Conservation (phyloP, 768 basidiomycete genomes). For the Boletus reticuloceps region DNA sequence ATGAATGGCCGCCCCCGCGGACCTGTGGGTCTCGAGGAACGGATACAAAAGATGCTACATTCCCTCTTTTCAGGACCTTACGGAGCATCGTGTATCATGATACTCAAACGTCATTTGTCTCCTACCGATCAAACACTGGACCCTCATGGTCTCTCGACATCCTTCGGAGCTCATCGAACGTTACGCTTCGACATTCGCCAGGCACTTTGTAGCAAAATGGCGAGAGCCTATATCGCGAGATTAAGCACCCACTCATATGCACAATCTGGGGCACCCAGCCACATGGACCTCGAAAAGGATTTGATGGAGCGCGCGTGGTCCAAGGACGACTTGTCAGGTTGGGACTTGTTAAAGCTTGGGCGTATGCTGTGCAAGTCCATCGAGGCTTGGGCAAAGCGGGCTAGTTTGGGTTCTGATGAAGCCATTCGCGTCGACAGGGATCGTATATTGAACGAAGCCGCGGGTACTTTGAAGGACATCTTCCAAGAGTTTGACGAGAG, state of each 20-base stretch:
- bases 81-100: slow-evolving; percentile 59
- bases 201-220: slow-evolving; percentile 58
- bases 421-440: slow-evolving; percentile 41
- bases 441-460: slow-evolving; percentile 64
- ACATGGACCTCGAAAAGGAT: slow-evolving; percentile 58
- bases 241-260: slow-evolving; percentile 52
- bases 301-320: slow-evolving; percentile 75
- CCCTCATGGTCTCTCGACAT: slow-evolving; percentile 35
- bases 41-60: slow-evolving; percentile 54
- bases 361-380: slow-evolving; percentile 52
- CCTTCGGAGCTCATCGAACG: slow-evolving; percentile 60
- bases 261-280: slow-evolving; percentile 56
- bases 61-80: slow-evolving; percentile 64
- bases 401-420: slow-evolving; percentile 27
- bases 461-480: slow-evolving; percentile 67
- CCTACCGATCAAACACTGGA: slow-evolving; percentile 27
- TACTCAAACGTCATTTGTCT: slow-evolving; percentile 57
- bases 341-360: slow-evolving; percentile 63
- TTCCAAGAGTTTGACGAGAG: slow-evolving; percentile 69
- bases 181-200: slow-evolving; percentile 63
- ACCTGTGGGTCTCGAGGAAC: slow-evolving; percentile 45
- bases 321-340: slow-evolving; percentile 62
- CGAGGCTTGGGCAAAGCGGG: slow-evolving; percentile 53
- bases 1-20: slow-evolving; percentile 35
- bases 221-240: slow-evolving; percentile 61